Base-by-base conservation (phyloP, 129 eudicot species). In the Smallanthus sonchifolius region DNA sequence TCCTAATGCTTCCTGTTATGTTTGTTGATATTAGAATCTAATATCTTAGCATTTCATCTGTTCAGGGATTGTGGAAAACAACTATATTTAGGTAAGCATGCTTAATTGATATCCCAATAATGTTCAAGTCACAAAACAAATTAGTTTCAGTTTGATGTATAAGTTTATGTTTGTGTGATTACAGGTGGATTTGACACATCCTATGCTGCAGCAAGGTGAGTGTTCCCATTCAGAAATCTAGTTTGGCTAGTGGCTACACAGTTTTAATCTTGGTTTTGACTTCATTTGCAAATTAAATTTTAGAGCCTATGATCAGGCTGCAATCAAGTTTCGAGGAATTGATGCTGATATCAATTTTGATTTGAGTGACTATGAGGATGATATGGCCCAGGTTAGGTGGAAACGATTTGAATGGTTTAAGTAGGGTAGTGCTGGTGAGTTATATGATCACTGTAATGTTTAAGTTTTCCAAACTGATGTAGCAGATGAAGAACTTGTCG, bases 61-160 rank as follows among this genome's bases (percentile, higher is more conserved):
- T 85, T 76, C 94, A 93, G 98, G 98, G 98, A 93, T 73, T 86
- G 96, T 68, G 98, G 98, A 74, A 93, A 93, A 80, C 98, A 93
- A 79, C 91, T 93, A 49, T 93, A 93, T 75, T 75, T 93, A 39
- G 98, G 98, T 93, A 82, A 79, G 87, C 62, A 63, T 10, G 73
- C 37, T 24, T 24, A 24, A 24, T 67, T 32, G 52, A 6, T 54
- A 7, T 66, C 54, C 20, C 11, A 16, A 3, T 75, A n/a, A 6
- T 63, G 70, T 80, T 47, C 5, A 48, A 24, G 24, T 67, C 37
- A 1, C 38, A 68, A 67, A 14, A 62, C 42, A 9, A 24, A 48
- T 24, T 67, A 10, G 67, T 66, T 28, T 37, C 34, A 52, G 20
- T 37, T 64, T 57, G 35, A 61, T 64, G 56, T 52, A 37, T 54